Evolutionary conservation across 352 stramenopile species (phyloP).

Genomic region (Stephanocyclus meneghinianus): DNA sequence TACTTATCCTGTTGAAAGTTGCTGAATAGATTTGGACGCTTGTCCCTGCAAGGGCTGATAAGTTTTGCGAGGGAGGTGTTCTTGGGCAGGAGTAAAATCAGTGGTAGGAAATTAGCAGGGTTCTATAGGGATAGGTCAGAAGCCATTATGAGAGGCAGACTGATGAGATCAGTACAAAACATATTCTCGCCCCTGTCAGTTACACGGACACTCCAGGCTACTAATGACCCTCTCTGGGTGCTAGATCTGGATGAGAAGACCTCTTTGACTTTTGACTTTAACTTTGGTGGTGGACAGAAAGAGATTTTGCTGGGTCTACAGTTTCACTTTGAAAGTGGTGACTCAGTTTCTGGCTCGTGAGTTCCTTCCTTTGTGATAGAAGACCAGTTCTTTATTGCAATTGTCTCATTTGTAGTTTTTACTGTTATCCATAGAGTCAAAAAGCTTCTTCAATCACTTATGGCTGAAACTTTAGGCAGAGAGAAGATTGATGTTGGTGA

Average conservation of each 20-base stretch:
- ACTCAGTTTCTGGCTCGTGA: slow-evolving; percentile 8
- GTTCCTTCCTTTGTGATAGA: slow-evolving; percentile 7
- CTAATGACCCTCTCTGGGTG: slow-evolving; percentile 3
- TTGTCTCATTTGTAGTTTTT: slow-evolving; percentile 4
- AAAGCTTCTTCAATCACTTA: background rate
- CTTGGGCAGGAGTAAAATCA: background rate
- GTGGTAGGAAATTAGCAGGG: slow-evolving; percentile 14
- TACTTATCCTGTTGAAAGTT: slow-evolving; percentile 15
- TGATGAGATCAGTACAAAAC: slow-evolving; percentile 26
- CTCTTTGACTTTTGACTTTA: slow-evolving; percentile 38
- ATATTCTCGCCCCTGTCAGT: background rate
- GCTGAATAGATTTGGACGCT: slow-evolving; percentile 29
- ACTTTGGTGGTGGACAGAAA: slow-evolving; percentile 48
- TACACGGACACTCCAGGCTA: slow-evolving; percentile 5
- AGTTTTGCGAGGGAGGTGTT: slow-evolving; percentile 26
- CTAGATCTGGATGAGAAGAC: slow-evolving; percentile 28
- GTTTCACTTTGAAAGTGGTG: slow-evolving; percentile 32
- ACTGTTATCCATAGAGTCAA: slow-evolving; percentile 15
- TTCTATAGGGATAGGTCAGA: background rate
- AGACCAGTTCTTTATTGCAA: slow-evolving; percentile 16
- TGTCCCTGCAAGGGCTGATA: slow-evolving; percentile 25
- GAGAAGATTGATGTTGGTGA: too few species aligned
- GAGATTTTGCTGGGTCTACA: slow-evolving; percentile 28
- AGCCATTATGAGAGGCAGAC: slow-evolving; percentile 16
- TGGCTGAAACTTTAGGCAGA: background rate